Base-by-base conservation (phyloP, 805 yeast species). In the Candida sakaeoensis region DNA sequence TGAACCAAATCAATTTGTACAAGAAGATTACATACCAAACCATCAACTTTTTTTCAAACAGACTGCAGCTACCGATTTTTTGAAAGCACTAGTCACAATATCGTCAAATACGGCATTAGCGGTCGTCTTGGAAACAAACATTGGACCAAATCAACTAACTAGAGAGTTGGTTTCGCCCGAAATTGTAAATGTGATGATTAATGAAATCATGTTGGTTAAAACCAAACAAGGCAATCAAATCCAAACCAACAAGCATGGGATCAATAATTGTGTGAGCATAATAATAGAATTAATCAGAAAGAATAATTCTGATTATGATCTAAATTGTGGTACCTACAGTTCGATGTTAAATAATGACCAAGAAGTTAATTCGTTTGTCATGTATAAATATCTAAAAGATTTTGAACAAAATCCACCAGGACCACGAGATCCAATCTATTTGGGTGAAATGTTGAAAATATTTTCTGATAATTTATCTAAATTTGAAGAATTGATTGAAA, bases 71-170 rank as follows among this genome's bases (percentile, higher is more conserved):
- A 95, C 96, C 16, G 99, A 93, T 57, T 93, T 93, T 55, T 68
- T 93, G 39, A 93, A 93, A 57, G 97, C 98, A 0, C 80, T 93
- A 53, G 85, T 93, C 25, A 84, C 97, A 2, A 86, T 93, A 23
- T 87, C 96, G 31, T 96, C 97, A 6, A 93, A 91, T 54, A 62
- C 72, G 2, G 70, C 74, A 3, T 51, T 69, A 34, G 89, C 85
- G 6, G 87, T 85, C 43, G 85, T 88, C 33, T 88, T 88, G 43
- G 90, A 86, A 47, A 85, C 95, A 2, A 85, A 95, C 8, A 86
- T 93, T 40, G 99, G 99, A 1, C 98, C 99, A 2, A 93, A 93
- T 56, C 96, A 88, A 56, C 70, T 93, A 27, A 88, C 96, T 2
- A 75, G 99, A 48, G 91, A 91, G 59, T 70, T 93, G 23, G 97